Percentiles rank a stretch among this genome's conserved stretches.
phyloP scores from a whole-genome alignment of 768 basidiomycete species.

The Tubosaeta sp. region DNA sequence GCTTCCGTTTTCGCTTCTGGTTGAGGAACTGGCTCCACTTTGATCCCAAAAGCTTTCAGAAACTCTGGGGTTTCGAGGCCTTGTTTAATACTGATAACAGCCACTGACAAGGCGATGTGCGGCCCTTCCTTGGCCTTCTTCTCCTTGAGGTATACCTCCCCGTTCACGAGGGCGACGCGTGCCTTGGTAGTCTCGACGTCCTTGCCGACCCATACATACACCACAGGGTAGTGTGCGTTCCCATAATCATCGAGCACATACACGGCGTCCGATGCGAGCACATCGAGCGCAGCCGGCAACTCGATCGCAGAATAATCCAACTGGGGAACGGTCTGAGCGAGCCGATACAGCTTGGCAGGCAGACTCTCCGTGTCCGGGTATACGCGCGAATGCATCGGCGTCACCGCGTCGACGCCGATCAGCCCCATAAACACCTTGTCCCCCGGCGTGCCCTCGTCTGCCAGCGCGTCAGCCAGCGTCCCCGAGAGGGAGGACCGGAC shows the following conservation, averaged over 20 bases:
- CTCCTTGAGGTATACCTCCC: conserved; percentile 49
- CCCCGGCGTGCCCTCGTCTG: conserved; percentile 52
- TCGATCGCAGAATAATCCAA: conserved; percentile 35
- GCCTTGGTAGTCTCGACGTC: conserved; percentile 42
- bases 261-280: conserved; percentile 45
- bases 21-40: not conserved
- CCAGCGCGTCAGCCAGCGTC: not conserved
- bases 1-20: too few relatives aligned
- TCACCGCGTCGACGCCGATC: conserved; percentile 35
- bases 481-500: conserved; percentile 5
- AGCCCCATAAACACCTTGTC: conserved; percentile 45
- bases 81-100: conserved; percentile 23
- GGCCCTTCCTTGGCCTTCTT: conserved; percentile 22
- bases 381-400: conserved; percentile 7
- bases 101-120: conserved; percentile 16
- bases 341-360: conserved; percentile 33
- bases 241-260: conserved; percentile 48
- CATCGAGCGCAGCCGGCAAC: conserved; percentile 19
- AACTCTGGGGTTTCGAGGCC: conserved; percentile 51
- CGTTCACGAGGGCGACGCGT: conserved; percentile 52
- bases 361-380: conserved; percentile 1
- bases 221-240: conserved; percentile 31
- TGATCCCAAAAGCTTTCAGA: conserved; percentile 13
- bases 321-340: conserved; percentile 44
- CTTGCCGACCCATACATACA: conserved; percentile 60